These are phyloP conservation scores for Yamadazyma kitorensis DNA, from an alignment of 805 yeast species.

Conservation along the genomic window DNA sequence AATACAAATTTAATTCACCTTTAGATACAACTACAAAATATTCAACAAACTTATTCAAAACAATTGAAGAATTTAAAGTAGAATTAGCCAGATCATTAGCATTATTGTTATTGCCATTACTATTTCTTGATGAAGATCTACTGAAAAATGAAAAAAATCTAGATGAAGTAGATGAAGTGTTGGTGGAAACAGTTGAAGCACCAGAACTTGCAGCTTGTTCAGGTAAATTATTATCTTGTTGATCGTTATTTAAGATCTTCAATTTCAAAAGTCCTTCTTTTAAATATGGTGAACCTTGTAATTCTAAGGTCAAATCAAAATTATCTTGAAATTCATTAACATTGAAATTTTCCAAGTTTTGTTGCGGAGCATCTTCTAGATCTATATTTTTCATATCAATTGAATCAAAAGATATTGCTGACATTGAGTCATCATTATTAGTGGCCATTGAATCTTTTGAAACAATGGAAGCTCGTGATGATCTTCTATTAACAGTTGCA, in stretches of 20 bases:
- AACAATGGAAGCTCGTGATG: conserved; percentile 33
- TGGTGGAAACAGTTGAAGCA: conserved; percentile 16
- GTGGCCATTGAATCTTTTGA: conserved; percentile 27
- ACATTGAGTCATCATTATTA: conserved; percentile 26
- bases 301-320: conserved; percentile 59
- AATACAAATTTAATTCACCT: conserved; percentile 60
- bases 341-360: conserved; percentile 33
- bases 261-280: conserved; percentile 66
- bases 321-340: conserved; percentile 43
- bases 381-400: conserved; percentile 12
- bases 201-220: conserved; percentile 9
- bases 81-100: neutral
- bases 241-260: conserved; percentile 36
- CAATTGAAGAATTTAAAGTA: conserved; percentile 2
- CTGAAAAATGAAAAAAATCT: conserved; percentile 29
- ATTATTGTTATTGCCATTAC: conserved; percentile 4
- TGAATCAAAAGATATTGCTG: conserved; percentile 38
- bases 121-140: conserved; percentile 8
- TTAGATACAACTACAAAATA: conserved; percentile 66
- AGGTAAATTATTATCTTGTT: conserved; percentile 25
- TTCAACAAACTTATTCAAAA: conserved; percentile 35
- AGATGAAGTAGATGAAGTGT: conserved; percentile 15
- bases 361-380: conserved; percentile 15
- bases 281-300: conserved; percentile 74
- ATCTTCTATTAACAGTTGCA: conserved; percentile 23